These are phyloP conservation scores for Arctium lappa DNA, from an alignment of 129 eudicot species.

Conservation along the genomic window DNA sequence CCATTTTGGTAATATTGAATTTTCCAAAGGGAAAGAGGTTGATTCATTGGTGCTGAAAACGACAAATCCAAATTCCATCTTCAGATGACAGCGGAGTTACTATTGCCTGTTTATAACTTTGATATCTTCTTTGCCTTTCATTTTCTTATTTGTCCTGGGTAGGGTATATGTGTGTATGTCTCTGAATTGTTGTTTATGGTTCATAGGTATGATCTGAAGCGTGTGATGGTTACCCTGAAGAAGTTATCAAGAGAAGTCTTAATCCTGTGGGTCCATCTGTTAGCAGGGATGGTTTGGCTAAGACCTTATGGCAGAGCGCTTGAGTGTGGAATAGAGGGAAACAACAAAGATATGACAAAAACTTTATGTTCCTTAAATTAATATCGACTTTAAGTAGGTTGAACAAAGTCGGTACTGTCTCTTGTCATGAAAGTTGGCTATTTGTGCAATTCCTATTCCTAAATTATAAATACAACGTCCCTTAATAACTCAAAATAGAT, in stretches of 20 bases:
- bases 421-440: background rate
- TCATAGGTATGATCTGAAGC: constrained; percentile 83
- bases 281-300: constrained; percentile 94
- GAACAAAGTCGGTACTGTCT: background rate
- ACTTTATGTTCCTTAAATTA: background rate
- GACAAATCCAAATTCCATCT: too few species aligned
- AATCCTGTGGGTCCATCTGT: constrained; percentile 64
- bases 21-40: constrained; percentile 65
- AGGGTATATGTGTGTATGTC: too few species aligned
- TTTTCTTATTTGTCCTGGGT: background rate
- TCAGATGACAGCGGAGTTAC: background rate
- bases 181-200: too few species aligned
- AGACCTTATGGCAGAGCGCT: constrained; percentile 36
- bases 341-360: background rate
- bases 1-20: too few species aligned
- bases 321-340: constrained; percentile 4
- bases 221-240: constrained; percentile 92
- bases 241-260: constrained; percentile 37
- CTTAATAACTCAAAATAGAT: too few species aligned
- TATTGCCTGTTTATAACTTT: constrained; percentile 46
- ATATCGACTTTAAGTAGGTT: background rate
- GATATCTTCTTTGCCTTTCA: background rate
- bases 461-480: too few species aligned
- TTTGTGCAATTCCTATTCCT: too few species aligned
- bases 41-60: constrained; percentile 36